Conservation (phyloP, 768 basidiomycete genomes). For the Naganishia randhawae region DNA sequence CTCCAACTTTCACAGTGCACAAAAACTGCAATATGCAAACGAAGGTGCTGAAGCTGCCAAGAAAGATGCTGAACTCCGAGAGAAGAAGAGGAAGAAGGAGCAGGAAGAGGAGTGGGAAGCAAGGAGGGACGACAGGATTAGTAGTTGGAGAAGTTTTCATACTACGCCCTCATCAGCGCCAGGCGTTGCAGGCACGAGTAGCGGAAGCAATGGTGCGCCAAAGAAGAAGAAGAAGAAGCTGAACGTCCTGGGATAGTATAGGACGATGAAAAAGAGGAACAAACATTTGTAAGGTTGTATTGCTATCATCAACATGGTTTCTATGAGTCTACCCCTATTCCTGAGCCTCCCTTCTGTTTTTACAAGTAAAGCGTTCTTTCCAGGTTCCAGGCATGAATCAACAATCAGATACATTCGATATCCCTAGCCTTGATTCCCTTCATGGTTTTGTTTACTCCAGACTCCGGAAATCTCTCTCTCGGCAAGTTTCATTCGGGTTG, state of each 20-base stretch:
- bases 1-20: conserved; percentile 32
- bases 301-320: neutral
- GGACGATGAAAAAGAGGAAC: neutral
- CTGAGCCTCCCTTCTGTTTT: neutral
- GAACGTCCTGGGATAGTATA: conserved; percentile 42
- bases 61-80: conserved; percentile 40
- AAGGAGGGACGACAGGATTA: conserved; percentile 46
- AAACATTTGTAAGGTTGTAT: conserved; percentile 8
- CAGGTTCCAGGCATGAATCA: neutral
- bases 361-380: neutral
- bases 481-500: neutral
- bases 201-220: neutral
- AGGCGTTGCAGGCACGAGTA: neutral
- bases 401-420: neutral
- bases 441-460: neutral
- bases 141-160: conserved; percentile 43
- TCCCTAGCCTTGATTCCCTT: neutral
- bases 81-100: conserved; percentile 46
- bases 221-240: conserved; percentile 48
- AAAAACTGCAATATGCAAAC: conserved; percentile 46
- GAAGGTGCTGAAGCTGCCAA: conserved; percentile 49
- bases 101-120: conserved; percentile 48
- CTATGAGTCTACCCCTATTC: neutral
- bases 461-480: neutral
- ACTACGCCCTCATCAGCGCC: neutral